Evolutionary conservation across 352 stramenopile species (phyloP).

Genomic region (Halophytophthora batemanensis): DNA sequence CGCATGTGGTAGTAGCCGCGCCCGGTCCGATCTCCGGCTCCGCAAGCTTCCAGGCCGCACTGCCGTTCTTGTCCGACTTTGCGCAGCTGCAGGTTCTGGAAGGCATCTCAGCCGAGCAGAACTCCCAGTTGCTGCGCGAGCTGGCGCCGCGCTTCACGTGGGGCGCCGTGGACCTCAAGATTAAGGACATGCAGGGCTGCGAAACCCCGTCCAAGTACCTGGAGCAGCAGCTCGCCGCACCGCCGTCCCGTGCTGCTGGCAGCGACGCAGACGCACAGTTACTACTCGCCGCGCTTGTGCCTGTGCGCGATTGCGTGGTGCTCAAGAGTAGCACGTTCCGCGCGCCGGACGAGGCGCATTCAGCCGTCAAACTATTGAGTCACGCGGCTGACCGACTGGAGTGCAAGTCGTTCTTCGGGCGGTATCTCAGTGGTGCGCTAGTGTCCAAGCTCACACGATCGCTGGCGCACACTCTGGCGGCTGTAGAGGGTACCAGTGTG

Average conservation of each 20-base stretch:
- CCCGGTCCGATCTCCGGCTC: slow-evolving; percentile 31
- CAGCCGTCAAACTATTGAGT: slow-evolving; percentile 51
- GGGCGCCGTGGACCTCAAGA: slow-evolving; percentile 70
- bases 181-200: slow-evolving; percentile 73
- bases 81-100: slow-evolving; percentile 42
- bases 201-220: slow-evolving; percentile 66
- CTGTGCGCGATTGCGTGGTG: slow-evolving; percentile 50
- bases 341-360: slow-evolving; percentile 37
- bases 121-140: slow-evolving; percentile 44
- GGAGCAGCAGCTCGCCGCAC: slow-evolving; percentile 52
- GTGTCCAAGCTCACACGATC: slow-evolving; percentile 53
- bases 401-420: slow-evolving; percentile 64
- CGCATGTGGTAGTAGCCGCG: slow-evolving; percentile 48
- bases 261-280: slow-evolving; percentile 52
- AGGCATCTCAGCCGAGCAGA: slow-evolving; percentile 19
- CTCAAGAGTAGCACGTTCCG: slow-evolving; percentile 55
- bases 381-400: slow-evolving; percentile 48
- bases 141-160: slow-evolving; percentile 59
- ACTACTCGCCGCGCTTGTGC: slow-evolving; percentile 37
- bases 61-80: slow-evolving; percentile 54
- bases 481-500: slow-evolving; percentile 12
- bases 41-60: slow-evolving; percentile 33
- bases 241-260: slow-evolving; percentile 1
- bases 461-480: slow-evolving; percentile 36
- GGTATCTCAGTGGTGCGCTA: slow-evolving; percentile 51